Evolutionary conservation across 2,329 filamentous ascomycete species (phyloP), one percentile per base, ranked within the genome.

Genomic region (Fonsecaea multimorphosa): DNA sequence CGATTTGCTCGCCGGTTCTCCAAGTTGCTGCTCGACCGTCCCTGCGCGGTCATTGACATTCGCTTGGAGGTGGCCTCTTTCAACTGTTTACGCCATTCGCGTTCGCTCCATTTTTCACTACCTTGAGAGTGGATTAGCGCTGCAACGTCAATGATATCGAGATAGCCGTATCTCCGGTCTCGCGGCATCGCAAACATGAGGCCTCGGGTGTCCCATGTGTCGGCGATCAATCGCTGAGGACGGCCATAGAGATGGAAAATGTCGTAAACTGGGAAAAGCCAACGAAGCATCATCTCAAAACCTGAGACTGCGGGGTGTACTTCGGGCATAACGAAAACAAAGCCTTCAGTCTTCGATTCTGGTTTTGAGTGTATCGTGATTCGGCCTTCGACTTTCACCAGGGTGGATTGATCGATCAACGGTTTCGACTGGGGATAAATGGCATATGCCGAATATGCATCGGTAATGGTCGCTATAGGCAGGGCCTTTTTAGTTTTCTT

Each of bases 171-270:
- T 70, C 91, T 86, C 60, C 89, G 88, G 72, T 95, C 88, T 72
- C 91, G 92, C 0, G 95, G 94, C 89, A 99, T 96, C 5, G 93
- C 95, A 77, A 98, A 99, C 95, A 99, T 99, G 70, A 99, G 84
- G 63, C 95, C 96, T 53, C 92, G 87, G 3, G 91, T 84, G 77
- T 98, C 93, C 52, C 93, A 85, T 0, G 91, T 89, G 74, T 96
- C 96, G 2, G 95, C 92, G 36, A 97, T 89, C 52, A 99, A 83
- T 67, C 92, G 89, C 31, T 87, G 91, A 0, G 95, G 95, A 24
- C 95, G 90, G 31, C 95, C 95, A 73, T 99, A 99, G 1, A 99
- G 83, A 44, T 85, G 88, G 77, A 97, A 99, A 0, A 92, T 92
- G 76, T 99, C 95, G 83, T 92, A 99, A 0, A 93, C 91, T 0